A percentile compares a stretch with the other conserved stretches of the same genome.
Conservation (phyloP, 495 filamentous ascomycete genomes). For the Bryoglossum gracile region DNA sequence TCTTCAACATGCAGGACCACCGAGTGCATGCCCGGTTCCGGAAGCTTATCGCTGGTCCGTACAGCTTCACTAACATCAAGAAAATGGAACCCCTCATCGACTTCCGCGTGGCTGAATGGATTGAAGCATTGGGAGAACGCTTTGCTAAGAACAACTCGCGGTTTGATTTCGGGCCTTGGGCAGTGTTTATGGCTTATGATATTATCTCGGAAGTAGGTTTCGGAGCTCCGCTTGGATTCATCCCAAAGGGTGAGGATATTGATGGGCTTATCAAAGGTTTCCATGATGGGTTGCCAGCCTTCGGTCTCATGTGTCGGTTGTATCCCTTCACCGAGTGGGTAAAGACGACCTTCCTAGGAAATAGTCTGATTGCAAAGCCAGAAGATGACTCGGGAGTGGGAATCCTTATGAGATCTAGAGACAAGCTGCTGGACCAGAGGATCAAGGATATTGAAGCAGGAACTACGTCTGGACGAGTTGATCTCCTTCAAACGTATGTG, state of each 20-base stretch:
- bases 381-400: constrained; percentile 45
- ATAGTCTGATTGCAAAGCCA: constrained; percentile 45
- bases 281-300: constrained; percentile 40
- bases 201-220: constrained; percentile 58
- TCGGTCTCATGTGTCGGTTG: constrained; percentile 42
- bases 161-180: constrained; percentile 47
- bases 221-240: constrained; percentile 54
- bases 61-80: constrained; percentile 45
- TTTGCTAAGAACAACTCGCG: constrained; percentile 34
- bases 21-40: constrained; percentile 40
- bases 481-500: constrained; percentile 33
- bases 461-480: constrained; percentile 28
- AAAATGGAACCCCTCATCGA: constrained; percentile 48
- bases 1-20: constrained; percentile 44
- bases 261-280: constrained; percentile 47
- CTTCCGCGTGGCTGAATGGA: constrained; percentile 37
- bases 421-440: constrained; percentile 31
- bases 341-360: constrained; percentile 46
- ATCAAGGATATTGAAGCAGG: constrained; percentile 24
- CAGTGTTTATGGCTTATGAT: constrained; percentile 50
- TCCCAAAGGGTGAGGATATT: constrained; percentile 50
- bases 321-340: constrained; percentile 48
- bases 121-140: constrained; percentile 32
- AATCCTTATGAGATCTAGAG: constrained; percentile 42
- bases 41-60: constrained; percentile 35